phyloP scores from a whole-genome alignment of 805 yeast species.

The Candida easanensis region DNA sequence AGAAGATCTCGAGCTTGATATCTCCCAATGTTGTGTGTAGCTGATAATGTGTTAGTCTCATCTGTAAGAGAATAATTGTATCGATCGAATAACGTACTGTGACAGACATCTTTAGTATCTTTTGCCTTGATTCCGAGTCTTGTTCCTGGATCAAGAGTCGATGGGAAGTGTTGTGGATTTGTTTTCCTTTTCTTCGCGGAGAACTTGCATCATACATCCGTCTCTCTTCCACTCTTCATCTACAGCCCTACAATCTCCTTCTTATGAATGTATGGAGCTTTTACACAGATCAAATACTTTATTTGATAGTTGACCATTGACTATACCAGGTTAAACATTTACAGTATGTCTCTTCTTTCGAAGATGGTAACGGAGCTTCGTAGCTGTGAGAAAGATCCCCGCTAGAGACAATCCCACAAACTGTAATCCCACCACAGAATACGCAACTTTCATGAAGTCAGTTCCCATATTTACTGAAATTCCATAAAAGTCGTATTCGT shows the following conservation, averaged over 20 bases:
- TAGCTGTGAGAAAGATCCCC: not conserved
- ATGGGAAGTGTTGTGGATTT: no score
- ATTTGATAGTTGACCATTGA: no score
- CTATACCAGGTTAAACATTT: no score
- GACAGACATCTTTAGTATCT: slow-evolving; percentile 25
- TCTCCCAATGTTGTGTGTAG: slow-evolving; percentile 39
- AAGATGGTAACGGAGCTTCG: not conserved
- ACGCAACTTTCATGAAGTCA: not conserved
- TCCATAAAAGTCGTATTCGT: not conserved
- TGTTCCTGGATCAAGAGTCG: no score
- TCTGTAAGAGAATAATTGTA: not conserved
- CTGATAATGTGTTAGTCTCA: slow-evolving; percentile 16
- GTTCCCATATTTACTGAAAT: not conserved
- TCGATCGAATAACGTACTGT: slow-evolving; percentile 13
- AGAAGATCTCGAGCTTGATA: slow-evolving; percentile 37
- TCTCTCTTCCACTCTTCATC: no score
- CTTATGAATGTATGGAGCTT: no score
- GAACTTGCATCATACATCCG: no score
- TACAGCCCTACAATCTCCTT: no score
- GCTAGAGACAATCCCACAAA: not conserved
- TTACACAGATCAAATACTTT: no score
- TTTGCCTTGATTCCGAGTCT: no score
- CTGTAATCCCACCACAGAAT: not conserved
- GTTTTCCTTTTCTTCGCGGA: no score
- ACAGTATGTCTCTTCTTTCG: no score